Percentiles rank a stretch among this genome's conserved stretches.
phyloP scores from a whole-genome alignment of 2,329 filamentous ascomycete species.

The Phialophora verrucosa region DNA sequence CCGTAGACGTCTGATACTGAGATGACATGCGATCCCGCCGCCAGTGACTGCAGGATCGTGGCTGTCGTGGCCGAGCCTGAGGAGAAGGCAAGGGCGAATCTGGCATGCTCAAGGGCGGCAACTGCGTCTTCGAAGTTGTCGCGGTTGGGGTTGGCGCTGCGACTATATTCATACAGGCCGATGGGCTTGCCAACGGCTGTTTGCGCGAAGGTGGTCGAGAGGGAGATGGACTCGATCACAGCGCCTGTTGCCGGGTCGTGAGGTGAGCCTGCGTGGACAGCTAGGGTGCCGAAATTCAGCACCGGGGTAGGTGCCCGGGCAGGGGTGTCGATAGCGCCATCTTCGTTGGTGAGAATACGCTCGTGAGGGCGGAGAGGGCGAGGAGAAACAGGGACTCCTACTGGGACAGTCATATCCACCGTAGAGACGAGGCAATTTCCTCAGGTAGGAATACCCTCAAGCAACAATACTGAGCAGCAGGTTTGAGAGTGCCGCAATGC shows the following conservation, averaged over 20 bases:
- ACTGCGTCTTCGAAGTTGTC: conserved; percentile 92
- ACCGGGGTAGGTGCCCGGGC: conserved; percentile 74
- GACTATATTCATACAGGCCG: conserved; percentile 89
- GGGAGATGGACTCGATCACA: conserved; percentile 94
- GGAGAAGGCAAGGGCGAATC: conserved; percentile 90
- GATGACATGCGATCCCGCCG: conserved; percentile 88
- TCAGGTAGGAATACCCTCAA: not conserved
- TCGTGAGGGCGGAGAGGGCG: conserved; percentile 37
- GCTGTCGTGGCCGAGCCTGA: conserved; percentile 95
- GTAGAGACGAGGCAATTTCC: not conserved
- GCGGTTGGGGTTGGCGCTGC: conserved; percentile 92
- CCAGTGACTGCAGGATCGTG: conserved; percentile 88
- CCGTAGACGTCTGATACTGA: conserved; percentile 98
- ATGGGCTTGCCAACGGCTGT: conserved; percentile 83
- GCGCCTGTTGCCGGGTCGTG: conserved; percentile 91
- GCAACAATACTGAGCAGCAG: not conserved
- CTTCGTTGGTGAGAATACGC: conserved; percentile 44
- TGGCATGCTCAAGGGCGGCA: conserved; percentile 88
- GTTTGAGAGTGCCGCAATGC: not conserved
- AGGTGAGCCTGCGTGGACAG: conserved; percentile 90
- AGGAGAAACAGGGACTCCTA: conserved; percentile 27
- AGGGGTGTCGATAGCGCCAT: conserved; percentile 72
- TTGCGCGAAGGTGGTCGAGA: conserved; percentile 97
- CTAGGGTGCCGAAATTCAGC: conserved; percentile 86
- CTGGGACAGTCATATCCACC: conserved; percentile 25